Conservation (phyloP, 305 asterid species). For the Caryopteris hybrid region DNA sequence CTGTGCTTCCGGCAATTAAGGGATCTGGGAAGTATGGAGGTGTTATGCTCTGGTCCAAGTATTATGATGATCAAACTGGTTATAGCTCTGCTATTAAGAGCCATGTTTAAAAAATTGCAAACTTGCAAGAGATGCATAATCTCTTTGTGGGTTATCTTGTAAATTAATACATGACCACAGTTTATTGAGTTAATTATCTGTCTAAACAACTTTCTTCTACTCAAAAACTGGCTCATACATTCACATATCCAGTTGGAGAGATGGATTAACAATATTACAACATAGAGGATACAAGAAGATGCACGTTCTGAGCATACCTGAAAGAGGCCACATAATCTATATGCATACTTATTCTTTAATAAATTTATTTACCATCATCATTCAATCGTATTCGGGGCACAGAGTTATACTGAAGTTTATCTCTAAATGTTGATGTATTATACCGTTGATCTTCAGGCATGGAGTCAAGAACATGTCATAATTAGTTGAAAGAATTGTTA, state of each 20-base stretch:
- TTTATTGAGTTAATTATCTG: neutral
- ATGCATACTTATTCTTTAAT: neutral
- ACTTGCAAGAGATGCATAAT: neutral
- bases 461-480: neutral
- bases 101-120: constrained; percentile 25
- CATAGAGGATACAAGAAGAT: no score
- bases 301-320: neutral
- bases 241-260: no score
- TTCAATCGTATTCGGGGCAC: neutral
- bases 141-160: constrained; percentile 7
- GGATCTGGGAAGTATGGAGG: constrained; percentile 39
- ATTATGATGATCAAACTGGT: constrained; percentile 41
- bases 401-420: neutral
- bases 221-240: no score
- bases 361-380: neutral
- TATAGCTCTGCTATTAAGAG: constrained; percentile 41
- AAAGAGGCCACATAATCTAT: neutral
- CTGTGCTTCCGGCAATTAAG: constrained; percentile 38
- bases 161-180: neutral
- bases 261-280: neutral
- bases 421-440: neutral
- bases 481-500: no score
- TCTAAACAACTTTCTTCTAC: neutral
- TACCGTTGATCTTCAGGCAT: neutral
- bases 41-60: constrained; percentile 44